Evolutionary conservation across 306 rosid genomes (phyloP).

Genomic region (Castanea sativa): DNA sequence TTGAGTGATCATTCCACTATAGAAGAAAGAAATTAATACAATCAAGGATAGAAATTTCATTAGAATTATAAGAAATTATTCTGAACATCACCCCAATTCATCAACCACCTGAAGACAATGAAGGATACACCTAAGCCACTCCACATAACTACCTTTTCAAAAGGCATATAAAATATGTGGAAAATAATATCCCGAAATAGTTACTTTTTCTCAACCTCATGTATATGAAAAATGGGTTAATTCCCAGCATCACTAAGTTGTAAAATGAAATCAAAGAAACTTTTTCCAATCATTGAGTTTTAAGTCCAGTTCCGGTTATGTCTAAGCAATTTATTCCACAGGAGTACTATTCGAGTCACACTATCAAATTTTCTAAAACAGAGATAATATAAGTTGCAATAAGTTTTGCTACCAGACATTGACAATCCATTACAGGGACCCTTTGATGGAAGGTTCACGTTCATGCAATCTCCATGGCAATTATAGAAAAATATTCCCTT

Average conservation of each 20-base stretch:
- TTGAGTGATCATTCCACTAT: neutral
- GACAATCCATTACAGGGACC: neutral
- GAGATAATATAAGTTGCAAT: neutral
- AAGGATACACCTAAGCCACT: neutral
- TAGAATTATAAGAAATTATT: neutral
- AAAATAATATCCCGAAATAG: neutral
- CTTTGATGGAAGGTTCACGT: neutral
- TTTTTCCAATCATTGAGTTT: neutral
- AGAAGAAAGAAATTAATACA: constrained; percentile 11
- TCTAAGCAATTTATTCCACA: no score
- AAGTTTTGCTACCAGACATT: neutral
- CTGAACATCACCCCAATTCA: neutral
- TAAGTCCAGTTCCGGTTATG: neutral
- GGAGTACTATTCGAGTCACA: neutral
- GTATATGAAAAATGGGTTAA: neutral
- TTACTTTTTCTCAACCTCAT: neutral
- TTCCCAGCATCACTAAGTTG: neutral
- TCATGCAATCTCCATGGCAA: no score
- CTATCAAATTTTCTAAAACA: neutral
- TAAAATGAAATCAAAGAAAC: neutral
- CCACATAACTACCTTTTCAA: neutral
- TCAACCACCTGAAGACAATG: neutral
- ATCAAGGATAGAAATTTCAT: neutral
- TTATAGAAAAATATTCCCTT: no score
- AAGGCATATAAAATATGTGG: neutral